These are phyloP conservation scores for Schizopora paradoxa DNA, from an alignment of 1,284 basidiomycete species.

Conservation along the genomic window DNA sequence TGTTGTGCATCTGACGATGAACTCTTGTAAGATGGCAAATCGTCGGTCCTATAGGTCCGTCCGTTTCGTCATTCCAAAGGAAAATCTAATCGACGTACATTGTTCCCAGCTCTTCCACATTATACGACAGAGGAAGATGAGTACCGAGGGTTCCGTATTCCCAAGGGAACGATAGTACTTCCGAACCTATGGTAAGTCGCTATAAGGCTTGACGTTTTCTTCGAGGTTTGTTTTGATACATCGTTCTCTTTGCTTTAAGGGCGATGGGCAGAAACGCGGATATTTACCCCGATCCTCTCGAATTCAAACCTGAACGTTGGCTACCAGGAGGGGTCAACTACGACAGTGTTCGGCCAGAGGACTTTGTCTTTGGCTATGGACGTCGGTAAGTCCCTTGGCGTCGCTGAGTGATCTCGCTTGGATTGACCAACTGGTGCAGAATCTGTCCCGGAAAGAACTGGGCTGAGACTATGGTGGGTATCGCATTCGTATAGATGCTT, in stretches of 20 bases:
- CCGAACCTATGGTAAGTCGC: slow-evolving; percentile 1
- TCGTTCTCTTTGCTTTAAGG: too few relatives aligned
- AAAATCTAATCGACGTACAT: not conserved
- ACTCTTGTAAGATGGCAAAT: not conserved
- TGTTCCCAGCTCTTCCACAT: not conserved
- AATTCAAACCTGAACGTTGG: too few relatives aligned
- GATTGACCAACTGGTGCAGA: not conserved
- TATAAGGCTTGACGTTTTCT: too few relatives aligned
- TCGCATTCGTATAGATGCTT: too few relatives aligned
- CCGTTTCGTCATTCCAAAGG: not conserved
- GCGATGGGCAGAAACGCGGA: too few relatives aligned
- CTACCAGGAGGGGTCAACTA: slow-evolving; percentile 1
- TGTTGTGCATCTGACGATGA: not conserved
- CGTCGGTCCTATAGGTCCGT: not conserved
- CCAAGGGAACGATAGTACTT: not conserved
- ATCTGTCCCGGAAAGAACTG: slow-evolving; percentile 9
- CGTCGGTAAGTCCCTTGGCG: too few relatives aligned
- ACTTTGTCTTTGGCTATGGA: slow-evolving; percentile 11
- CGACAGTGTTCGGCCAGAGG: not conserved
- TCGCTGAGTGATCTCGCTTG: not conserved
- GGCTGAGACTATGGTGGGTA: slow-evolving; percentile 7
- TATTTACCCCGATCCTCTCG: too few relatives aligned
- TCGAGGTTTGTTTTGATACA: too few relatives aligned
- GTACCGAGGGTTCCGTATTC: not conserved
- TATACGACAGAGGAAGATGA: not conserved